Base-by-base conservation (phyloP, 179 eudicot genomes). In the Carnegiea gigantea region DNA sequence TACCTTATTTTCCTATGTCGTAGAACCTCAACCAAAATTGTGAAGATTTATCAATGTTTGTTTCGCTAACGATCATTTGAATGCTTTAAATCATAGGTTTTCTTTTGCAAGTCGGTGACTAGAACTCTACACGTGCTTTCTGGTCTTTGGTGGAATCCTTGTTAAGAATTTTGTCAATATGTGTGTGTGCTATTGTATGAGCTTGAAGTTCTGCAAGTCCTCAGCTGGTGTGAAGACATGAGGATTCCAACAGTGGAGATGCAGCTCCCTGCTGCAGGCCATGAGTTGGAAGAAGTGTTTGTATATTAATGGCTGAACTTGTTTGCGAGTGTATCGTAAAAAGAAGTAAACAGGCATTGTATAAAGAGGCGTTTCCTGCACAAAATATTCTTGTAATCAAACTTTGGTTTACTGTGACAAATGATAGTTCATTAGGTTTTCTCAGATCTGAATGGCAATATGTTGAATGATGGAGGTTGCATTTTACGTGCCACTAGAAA, bases 61-160 rank as follows among this genome's bases (percentile, higher is more conserved):
- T 46, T 4, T 21, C 36, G 36, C 71, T 53, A 33, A 73, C 9
- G 24, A 4, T 62, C 6, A 15, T 21, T 38, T 80, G 60, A 48
- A 73, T 80, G 78, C 40, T 60, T 79, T 4, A 10, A 43, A 20
- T 60, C 26, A 28, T 75, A 81, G 83, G 48, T 40, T 40, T 40
- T 40, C 44, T 48, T 80, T 53, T 15, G 57, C 40, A 38, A 51
- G 73, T 17, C 20, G 21, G 20, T 75, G 64, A 38, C 36, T 20
- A 23, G 17, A 62, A 75, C 21, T 18, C 60, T 44, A 6, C 44
- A 26, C 26, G 23, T 5, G 9, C 28, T 18, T 73, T 23, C 17
- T 7, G 46, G 60, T 15, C 43, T 28, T 57, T 38, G 38, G 17
- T 77, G 23, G 54, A 30, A 70, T 49, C 28, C 8, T 12, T 60